These are phyloP conservation scores for Boletus huronensis DNA, from an alignment of 768 basidiomycete genomes.

Conservation along the genomic window DNA sequence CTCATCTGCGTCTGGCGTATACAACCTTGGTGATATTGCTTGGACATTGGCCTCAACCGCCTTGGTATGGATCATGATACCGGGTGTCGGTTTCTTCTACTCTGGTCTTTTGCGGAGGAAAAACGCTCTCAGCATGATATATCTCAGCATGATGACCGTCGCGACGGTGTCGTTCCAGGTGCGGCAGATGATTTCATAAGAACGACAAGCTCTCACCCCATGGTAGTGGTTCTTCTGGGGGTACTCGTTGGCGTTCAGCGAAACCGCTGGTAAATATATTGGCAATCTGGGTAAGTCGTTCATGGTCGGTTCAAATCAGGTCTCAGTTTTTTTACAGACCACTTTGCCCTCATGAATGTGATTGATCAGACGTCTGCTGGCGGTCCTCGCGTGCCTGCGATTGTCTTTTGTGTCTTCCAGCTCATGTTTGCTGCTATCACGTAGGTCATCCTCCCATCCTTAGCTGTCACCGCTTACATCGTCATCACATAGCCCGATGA, in stretches of 20 bases:
- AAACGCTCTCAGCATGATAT: constrained; percentile 91
- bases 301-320: not conserved
- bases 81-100: constrained; percentile 85
- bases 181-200: constrained; percentile 42
- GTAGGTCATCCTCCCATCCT: constrained; percentile 37
- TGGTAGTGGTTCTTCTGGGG: constrained; percentile 97
- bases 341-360: constrained; percentile 83
- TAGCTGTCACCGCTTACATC: constrained; percentile 7
- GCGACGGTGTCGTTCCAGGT: constrained; percentile 87
- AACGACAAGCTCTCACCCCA: not conserved
- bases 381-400: constrained; percentile 61
- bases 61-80: constrained; percentile 83
- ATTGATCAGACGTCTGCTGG: constrained; percentile 73
- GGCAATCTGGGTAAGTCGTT: constrained; percentile 69
- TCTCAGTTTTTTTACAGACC: constrained; percentile 43
- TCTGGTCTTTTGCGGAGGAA: constrained; percentile 89
- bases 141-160: constrained; percentile 68
- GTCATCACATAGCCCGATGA: constrained; percentile 55
- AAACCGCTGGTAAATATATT: constrained; percentile 70
- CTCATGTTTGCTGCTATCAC: constrained; percentile 90
- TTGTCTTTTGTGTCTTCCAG: constrained; percentile 84
- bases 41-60: constrained; percentile 74
- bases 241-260: constrained; percentile 87
- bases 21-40: constrained; percentile 64
- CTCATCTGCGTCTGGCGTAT: constrained; percentile 30